phyloP scores from a whole-genome alignment of 306 rosid genomes.

The Ammopiptanthus mongolicus region DNA sequence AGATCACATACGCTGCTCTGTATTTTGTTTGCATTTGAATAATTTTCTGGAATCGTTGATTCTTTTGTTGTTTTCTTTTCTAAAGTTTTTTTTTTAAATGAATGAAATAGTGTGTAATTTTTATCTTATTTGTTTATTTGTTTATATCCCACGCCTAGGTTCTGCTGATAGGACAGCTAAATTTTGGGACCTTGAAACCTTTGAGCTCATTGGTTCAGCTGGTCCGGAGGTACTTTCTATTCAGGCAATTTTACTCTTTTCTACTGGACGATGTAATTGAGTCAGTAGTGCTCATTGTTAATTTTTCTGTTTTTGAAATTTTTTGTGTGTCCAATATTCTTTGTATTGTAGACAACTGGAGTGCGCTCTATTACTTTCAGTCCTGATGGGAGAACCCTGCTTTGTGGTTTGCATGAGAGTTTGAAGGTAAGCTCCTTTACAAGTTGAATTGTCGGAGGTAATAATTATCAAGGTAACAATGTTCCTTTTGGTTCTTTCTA shows the following conservation, averaged over 20 bases:
- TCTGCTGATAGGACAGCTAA: conserved; percentile 96
- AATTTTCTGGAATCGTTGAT: neutral
- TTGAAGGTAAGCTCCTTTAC: conserved; percentile 60
- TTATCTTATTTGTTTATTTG: neutral
- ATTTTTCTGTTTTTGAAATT: neutral
- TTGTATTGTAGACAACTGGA: conserved; percentile 70
- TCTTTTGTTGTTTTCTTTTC: neutral
- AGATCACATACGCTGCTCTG: neutral
- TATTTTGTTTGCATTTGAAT: neutral
- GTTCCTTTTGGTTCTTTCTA: conserved; percentile 28
- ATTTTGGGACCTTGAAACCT: conserved; percentile 99
- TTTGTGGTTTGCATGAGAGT: conserved; percentile 96
- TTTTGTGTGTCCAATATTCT: neutral
- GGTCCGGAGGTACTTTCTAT: conserved; percentile 85
- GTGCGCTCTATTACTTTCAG: conserved; percentile 87
- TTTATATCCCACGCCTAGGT: conserved; percentile 45
- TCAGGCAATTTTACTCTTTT: conserved; percentile 16
- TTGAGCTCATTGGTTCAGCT: conserved; percentile 97
- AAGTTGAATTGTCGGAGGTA: conserved; percentile 9
- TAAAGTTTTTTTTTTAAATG: neutral
- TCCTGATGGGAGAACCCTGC: conserved; percentile 96
- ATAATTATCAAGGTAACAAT: conserved; percentile 19
- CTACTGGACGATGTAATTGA: neutral
- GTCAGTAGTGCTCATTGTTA: neutral
- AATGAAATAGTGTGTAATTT: neutral